Base-by-base conservation (phyloP, 2,329 filamentous ascomycete species). In the Hymenotorrendiella dingleyae region DNA sequence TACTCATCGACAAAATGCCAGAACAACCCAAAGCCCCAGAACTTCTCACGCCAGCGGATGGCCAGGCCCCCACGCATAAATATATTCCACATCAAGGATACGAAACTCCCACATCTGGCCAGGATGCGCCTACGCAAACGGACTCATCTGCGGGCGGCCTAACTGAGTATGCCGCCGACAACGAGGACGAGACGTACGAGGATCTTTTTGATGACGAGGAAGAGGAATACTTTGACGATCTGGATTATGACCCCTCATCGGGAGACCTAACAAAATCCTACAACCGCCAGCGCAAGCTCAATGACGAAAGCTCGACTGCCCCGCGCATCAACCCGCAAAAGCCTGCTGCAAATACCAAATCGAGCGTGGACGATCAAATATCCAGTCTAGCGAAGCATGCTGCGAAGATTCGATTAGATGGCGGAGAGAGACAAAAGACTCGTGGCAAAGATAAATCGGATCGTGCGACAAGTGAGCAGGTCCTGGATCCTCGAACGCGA, bases 391-490 rank as follows among this genome's bases (percentile, higher is more conserved):
- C 87, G 23, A 84, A 83, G 54, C 87, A 96, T 69, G 89, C 90
- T 1, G 76, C 76, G 46, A 94, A 94, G 68, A 85, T 97, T 54
- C 80, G 83, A 38, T 75, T 96, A 22, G 85, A 90, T 59, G 77
- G 74, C 50, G 50, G 70, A 46, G 74, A 77, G 51, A 78, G 75
- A 61, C 67, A 71, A 24, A 70, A 74, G 44, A 68, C 67, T 26
- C 72, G 74, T 41, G 79, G 81, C 46, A 88, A 86, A 64, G 90
- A 96, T 66, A 94, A 93, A 72, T 83, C 86, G 42, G 91, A 98
- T 63, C 81, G 93, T 46, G 91, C 93, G 39, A 98, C 93, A 11
- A 88, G 80, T 55, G 93, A 98, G 64, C 88, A 96, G 64, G 93
- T 98, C 36, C 71, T 98, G 48, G 93, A 98, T 66, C 87, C 89